Evolutionary conservation across 768 basidiomycete species (phyloP).

Genomic region (Amanita muscaria): DNA sequence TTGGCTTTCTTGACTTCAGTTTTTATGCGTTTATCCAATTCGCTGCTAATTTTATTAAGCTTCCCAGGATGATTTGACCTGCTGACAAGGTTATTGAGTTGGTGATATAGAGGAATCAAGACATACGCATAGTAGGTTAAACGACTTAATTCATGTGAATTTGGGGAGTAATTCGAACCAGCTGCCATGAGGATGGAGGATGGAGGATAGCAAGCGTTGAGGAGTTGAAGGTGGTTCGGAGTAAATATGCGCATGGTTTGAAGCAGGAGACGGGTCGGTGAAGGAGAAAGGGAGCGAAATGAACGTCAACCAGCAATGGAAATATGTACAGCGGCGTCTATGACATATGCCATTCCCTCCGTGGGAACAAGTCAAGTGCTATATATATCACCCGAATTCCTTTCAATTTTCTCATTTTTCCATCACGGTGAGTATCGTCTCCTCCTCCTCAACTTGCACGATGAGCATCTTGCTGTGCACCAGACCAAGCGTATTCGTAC

Average conservation of each 20-base stretch:
- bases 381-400: neutral
- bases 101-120: neutral
- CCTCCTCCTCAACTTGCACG: slow-evolving; percentile 17
- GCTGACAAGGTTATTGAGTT: slow-evolving; percentile 1
- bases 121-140: slow-evolving; percentile 74
- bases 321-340: neutral
- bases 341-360: too few relatives aligned
- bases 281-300: slow-evolving; percentile 7
- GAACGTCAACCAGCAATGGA: slow-evolving; percentile 1
- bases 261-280: slow-evolving; percentile 10
- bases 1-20: slow-evolving; percentile 59
- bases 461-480: slow-evolving; percentile 50
- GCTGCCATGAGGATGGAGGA: slow-evolving; percentile 63
- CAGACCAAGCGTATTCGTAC: slow-evolving; percentile 40
- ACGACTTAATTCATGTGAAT: slow-evolving; percentile 76
- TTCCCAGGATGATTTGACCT: slow-evolving; percentile 75
- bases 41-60: slow-evolving; percentile 64
- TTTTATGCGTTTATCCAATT: slow-evolving; percentile 68
- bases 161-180: slow-evolving; percentile 71
- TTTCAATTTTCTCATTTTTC: slow-evolving; percentile 6
- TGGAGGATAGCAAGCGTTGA: slow-evolving; percentile 82
- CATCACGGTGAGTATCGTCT: slow-evolving; percentile 16
- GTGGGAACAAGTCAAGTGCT: too few relatives aligned
- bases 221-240: slow-evolving; percentile 75
- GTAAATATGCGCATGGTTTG: slow-evolving; percentile 63